Percentiles rank a stretch among this genome's conserved stretches.
Evolutionary conservation across 1,284 basidiomycete species (phyloP).

Genomic region (Chalciporus piperatoides): DNA sequence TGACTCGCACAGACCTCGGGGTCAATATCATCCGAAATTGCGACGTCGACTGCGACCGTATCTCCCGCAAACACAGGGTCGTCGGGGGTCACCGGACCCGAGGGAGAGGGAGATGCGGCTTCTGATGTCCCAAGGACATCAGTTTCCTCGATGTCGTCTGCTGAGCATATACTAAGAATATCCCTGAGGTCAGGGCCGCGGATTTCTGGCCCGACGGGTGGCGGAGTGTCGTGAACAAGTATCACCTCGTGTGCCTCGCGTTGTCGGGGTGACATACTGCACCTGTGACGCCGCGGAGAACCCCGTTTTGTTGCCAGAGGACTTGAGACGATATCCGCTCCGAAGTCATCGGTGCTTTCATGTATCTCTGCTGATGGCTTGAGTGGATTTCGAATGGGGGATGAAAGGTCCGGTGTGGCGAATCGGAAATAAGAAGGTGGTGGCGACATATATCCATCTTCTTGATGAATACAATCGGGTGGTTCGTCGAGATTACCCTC

Average conservation of each 20-base stretch:
- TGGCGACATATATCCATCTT: constrained; percentile 75
- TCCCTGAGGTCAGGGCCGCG: constrained; percentile 47
- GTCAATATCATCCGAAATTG: constrained; percentile 22
- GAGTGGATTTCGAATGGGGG: constrained; percentile 41
- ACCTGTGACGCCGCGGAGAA: constrained; percentile 17
- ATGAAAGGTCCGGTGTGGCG: constrained; percentile 60
- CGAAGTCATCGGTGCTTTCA: constrained; percentile 41
- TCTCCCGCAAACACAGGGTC: background rate
- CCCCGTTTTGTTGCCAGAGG: constrained; percentile 40
- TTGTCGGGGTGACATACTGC: constrained; percentile 6
- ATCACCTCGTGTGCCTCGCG: constrained; percentile 22
- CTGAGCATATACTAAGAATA: constrained; percentile 41
- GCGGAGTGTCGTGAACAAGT: constrained; percentile 39
- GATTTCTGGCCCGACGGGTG: constrained; percentile 18
- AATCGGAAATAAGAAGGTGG: constrained; percentile 47
- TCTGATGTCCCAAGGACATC: constrained; percentile 20
- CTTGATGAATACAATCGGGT: constrained; percentile 48
- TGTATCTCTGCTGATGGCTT: constrained; percentile 12
- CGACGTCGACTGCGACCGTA: background rate
- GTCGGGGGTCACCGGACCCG: constrained; percentile 2
- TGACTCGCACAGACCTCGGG: constrained; percentile 24
- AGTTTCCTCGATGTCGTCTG: constrained; percentile 47
- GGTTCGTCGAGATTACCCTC: constrained; percentile 28
- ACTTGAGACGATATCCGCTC: constrained; percentile 59
- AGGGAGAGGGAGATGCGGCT: background rate